Evolutionary conservation across 1,284 basidiomycete species (phyloP).

Genomic region (Naganishia sp.): DNA sequence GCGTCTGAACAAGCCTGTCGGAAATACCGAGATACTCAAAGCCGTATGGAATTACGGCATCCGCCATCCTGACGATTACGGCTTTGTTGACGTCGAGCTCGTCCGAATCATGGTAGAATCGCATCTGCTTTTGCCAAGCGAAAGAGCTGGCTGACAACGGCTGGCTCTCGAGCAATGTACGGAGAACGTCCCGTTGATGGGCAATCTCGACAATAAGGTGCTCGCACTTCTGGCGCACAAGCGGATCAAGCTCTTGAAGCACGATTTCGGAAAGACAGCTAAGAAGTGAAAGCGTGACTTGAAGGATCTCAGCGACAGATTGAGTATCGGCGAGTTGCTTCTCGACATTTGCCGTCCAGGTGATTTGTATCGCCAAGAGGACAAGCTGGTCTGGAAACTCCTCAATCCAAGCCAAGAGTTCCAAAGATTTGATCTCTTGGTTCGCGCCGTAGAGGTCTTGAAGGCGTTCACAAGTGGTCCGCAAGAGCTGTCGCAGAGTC

Average conservation of each 20-base stretch:
- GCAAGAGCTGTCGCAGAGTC: constrained; percentile 80
- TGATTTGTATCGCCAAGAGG: constrained; percentile 88
- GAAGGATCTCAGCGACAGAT: constrained; percentile 67
- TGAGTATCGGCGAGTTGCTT: constrained; percentile 60
- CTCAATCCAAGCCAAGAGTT: constrained; percentile 85
- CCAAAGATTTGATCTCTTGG: constrained; percentile 67
- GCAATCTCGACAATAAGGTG: constrained; percentile 99
- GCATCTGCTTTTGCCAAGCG: constrained; percentile 97
- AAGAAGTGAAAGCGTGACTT: constrained; percentile 76
- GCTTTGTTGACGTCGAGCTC: constrained; percentile 75
- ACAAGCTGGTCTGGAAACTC: constrained; percentile 93
- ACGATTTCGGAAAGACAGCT: constrained; percentile 96
- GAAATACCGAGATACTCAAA: constrained; percentile 98
- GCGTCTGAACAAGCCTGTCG: constrained; percentile 96
- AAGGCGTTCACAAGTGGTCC: constrained; percentile 69
- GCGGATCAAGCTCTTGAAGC: constrained; percentile 79
- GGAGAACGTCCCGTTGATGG: constrained; percentile 92
- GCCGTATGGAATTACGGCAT: constrained; percentile 93
- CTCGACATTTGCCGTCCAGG: constrained; percentile 89
- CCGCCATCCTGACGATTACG: constrained; percentile 79
- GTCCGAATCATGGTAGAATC: constrained; percentile 82
- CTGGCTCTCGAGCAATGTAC: constrained; percentile 71
- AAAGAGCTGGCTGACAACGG: constrained; percentile 72
- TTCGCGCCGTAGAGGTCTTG: constrained; percentile 53
- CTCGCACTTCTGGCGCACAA: constrained; percentile 94